Percentiles rank a stretch among this genome's conserved stretches.
Conservation (phyloP, 2,329 filamentous ascomycete genomes). For the Fusarium drepaniforme region DNA sequence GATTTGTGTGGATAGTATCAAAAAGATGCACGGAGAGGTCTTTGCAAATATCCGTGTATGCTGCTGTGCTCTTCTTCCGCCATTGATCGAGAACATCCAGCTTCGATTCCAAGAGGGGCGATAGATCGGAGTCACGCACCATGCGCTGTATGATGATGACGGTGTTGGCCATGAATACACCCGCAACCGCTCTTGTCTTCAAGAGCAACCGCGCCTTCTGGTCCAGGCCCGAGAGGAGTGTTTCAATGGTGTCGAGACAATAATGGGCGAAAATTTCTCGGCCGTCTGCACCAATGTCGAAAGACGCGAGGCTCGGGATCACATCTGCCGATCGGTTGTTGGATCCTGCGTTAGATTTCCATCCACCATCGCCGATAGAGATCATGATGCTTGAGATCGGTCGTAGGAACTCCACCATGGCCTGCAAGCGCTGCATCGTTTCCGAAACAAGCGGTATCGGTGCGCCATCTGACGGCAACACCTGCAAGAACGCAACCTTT, state of each 20-base stretch:
- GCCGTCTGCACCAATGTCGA: conserved; percentile 91
- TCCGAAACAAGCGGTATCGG: conserved; percentile 83
- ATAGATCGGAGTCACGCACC: conserved; percentile 84
- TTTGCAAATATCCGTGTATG: conserved; percentile 90
- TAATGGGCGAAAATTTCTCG: conserved; percentile 91
- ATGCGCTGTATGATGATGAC: conserved; percentile 86
- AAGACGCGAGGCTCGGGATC: conserved; percentile 78
- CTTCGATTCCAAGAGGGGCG: conserved; percentile 75
- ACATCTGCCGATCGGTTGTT: conserved; percentile 71
- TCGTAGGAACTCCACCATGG: conserved; percentile 86
- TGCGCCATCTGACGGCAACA: conserved; percentile 82
- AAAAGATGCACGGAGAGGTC: conserved; percentile 88
- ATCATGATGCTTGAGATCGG: conserved; percentile 92
- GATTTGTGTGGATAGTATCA: conserved; percentile 92
- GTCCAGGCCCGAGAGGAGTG: conserved; percentile 80
- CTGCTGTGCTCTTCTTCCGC: conserved; percentile 86
- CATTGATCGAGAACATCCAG: conserved; percentile 80
- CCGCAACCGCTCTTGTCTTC: conserved; percentile 82
- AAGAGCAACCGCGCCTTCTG: conserved; percentile 78
- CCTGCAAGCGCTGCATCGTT: conserved; percentile 87
- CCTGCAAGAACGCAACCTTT: conserved; percentile 73
- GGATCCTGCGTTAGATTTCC: conserved; percentile 70
- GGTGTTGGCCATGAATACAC: conserved; percentile 92
- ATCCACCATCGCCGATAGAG: conserved; percentile 92
- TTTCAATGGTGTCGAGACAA: conserved; percentile 88